Evolutionary conservation across 2,329 filamentous ascomycete genomes (phyloP).

Genomic region (Paradendryphiella salina): DNA sequence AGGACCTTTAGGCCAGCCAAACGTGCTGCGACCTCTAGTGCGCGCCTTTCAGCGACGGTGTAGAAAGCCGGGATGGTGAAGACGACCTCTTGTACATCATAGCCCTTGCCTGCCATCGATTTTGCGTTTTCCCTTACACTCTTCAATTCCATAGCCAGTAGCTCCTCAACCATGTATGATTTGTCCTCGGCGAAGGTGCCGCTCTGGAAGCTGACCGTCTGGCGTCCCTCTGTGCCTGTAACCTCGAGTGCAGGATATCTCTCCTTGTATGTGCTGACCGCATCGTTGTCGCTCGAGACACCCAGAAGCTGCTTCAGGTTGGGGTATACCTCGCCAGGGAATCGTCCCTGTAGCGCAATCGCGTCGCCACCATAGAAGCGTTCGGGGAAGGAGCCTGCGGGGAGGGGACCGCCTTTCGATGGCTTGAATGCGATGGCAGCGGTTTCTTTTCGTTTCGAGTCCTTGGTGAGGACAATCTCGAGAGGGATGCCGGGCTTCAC

Average conservation of each 20-base stretch:
- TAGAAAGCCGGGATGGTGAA: slow-evolving; percentile 91
- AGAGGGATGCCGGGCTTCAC: slow-evolving; percentile 97
- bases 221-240: slow-evolving; percentile 59
- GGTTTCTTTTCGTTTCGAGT: slow-evolving; percentile 93
- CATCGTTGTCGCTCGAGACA: slow-evolving; percentile 60
- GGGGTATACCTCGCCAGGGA: slow-evolving; percentile 90
- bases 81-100: slow-evolving; percentile 76
- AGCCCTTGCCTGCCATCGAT: slow-evolving; percentile 73
- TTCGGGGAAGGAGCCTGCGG: slow-evolving; percentile 70
- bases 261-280: slow-evolving; percentile 69
- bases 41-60: slow-evolving; percentile 85
- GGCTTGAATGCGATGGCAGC: slow-evolving; percentile 95
- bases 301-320: slow-evolving; percentile 93
- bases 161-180: slow-evolving; percentile 79
- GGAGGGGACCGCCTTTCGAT: slow-evolving; percentile 64
- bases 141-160: slow-evolving; percentile 94
- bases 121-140: slow-evolving; percentile 90
- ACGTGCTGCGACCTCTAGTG: slow-evolving; percentile 80
- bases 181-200: slow-evolving; percentile 65
- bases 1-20: slow-evolving; percentile 86
- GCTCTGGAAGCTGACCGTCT: slow-evolving; percentile 81
- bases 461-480: slow-evolving; percentile 96
- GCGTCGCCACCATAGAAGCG: slow-evolving; percentile 91
- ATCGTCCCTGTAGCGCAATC: slow-evolving; percentile 80
- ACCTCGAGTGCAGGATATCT: slow-evolving; percentile 79